Evolutionary conservation across 1,139 yeast genomes (phyloP).

Genomic region (Zygosaccharomyces sapae): DNA sequence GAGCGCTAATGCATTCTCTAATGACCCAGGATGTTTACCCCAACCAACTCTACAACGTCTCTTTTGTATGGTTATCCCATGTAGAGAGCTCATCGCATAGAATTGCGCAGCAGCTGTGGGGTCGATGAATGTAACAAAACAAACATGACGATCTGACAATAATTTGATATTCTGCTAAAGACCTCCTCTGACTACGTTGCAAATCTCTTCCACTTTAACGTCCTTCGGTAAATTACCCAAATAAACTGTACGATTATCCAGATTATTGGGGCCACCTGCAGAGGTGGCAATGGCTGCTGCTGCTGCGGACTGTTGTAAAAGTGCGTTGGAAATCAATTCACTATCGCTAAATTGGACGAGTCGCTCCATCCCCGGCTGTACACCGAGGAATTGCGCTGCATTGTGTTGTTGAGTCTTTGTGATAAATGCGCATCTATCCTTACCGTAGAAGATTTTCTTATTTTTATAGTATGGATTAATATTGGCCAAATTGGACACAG

Average conservation of each 20-base stretch:
- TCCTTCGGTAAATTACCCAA: slow-evolving; percentile 83
- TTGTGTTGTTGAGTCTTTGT: slow-evolving; percentile 95
- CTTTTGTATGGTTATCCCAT: slow-evolving; percentile 76
- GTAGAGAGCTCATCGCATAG: slow-evolving; percentile 80
- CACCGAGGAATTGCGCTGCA: slow-evolving; percentile 91
- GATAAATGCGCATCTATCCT: slow-evolving; percentile 78
- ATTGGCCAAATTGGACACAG: slow-evolving; percentile 62
- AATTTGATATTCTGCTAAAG: slow-evolving; percentile 69
- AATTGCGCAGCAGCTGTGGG: slow-evolving; percentile 93
- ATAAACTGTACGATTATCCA: slow-evolving; percentile 89
- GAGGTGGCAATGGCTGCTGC: slow-evolving; percentile 76
- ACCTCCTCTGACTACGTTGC: slow-evolving; percentile 93
- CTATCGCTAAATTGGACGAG: slow-evolving; percentile 72
- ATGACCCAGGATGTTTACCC: slow-evolving; percentile 94
- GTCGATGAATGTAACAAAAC: slow-evolving; percentile 88
- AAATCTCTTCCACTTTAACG: slow-evolving; percentile 83
- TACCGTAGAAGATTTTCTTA: slow-evolving; percentile 76
- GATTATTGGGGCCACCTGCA: slow-evolving; percentile 74
- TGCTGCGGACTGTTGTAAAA: slow-evolving; percentile 66
- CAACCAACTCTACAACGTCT: slow-evolving; percentile 85
- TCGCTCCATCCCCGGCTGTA: slow-evolving; percentile 87
- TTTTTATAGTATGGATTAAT: slow-evolving; percentile 54
- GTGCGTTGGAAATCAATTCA: slow-evolving; percentile 38
- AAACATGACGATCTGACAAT: slow-evolving; percentile 81
- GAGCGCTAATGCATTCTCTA: slow-evolving; percentile 70